A percentile compares a stretch with the other conserved stretches of the same genome.
Evolutionary conservation across 768 basidiomycete species (phyloP).

Genomic region (Termitomyces sp.): DNA sequence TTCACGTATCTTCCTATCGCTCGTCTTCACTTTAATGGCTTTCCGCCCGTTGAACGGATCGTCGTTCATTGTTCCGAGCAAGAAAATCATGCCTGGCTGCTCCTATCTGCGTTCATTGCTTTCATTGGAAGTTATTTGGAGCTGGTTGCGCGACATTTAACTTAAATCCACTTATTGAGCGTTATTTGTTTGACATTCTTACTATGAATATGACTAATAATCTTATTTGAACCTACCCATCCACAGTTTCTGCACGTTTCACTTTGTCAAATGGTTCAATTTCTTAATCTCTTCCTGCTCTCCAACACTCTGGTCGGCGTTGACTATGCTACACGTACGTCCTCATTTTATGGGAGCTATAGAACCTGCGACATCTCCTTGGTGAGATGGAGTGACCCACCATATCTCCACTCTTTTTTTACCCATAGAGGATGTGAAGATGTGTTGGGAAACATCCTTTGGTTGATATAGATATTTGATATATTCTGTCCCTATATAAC

Average conservation of each 20-base stretch:
- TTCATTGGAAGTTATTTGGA: conserved; percentile 19
- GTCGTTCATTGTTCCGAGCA: conserved; percentile 85
- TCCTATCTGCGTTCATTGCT: conserved; percentile 26
- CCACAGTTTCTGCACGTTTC: conserved; percentile 10
- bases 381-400: conserved; percentile 23
- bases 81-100: conserved; percentile 40
- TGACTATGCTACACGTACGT: conserved; percentile 61
- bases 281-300: conserved; percentile 43
- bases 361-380: conserved; percentile 26
- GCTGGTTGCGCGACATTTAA: conserved; percentile 16
- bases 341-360: conserved; percentile 97
- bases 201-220: conserved; percentile 4
- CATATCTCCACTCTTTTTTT: conserved; percentile 26
- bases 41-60: conserved; percentile 55
- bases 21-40: conserved; percentile 84
- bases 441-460: conserved; percentile 20
- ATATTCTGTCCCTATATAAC: neutral
- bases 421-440: conserved; percentile 27
- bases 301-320: conserved; percentile 96
- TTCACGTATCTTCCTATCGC: conserved; percentile 21
- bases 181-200: neutral
- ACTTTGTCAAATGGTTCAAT: neutral
- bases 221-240: conserved; percentile 8
- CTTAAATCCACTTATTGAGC: neutral
- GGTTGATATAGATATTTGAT: neutral